Evolutionary conservation across 208 protist genomes (phyloP).

Genomic region (Leishmania tropica): DNA sequence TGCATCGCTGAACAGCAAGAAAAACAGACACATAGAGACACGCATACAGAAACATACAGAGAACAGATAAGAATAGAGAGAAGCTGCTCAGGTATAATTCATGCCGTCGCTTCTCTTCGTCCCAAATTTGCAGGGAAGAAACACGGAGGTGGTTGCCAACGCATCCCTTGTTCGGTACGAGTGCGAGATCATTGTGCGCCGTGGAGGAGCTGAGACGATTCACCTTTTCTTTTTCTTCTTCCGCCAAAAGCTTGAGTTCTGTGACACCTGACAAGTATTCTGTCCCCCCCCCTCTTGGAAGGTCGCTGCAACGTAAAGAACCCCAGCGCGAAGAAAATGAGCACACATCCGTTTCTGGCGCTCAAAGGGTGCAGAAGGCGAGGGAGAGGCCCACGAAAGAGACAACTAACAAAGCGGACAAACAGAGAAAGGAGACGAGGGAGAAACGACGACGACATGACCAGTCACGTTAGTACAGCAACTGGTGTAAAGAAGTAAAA

Average conservation of each 20-base stretch:
- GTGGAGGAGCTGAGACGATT: neutral
- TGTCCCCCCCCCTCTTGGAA: neutral
- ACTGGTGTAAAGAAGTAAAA: slow-evolving; percentile 4
- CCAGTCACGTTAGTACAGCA: neutral
- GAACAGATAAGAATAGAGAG: neutral
- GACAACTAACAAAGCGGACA: slow-evolving; percentile 19
- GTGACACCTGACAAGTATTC: neutral
- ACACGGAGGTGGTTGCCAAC: neutral
- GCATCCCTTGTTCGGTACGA: neutral
- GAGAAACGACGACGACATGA: neutral
- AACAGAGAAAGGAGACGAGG: slow-evolving; percentile 8
- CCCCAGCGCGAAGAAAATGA: neutral
- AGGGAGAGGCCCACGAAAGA: neutral
- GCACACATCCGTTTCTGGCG: neutral
- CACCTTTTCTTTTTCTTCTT: neutral
- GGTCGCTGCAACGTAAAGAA: neutral
- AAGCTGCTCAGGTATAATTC: neutral
- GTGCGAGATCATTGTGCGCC: neutral
- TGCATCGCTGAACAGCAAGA: neutral
- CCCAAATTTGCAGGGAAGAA: neutral
- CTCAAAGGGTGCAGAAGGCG: neutral
- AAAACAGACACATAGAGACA: neutral
- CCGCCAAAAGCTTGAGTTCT: neutral
- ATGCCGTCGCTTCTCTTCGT: neutral
- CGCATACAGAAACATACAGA: neutral